Evolutionary conservation across 1,284 basidiomycete genomes (phyloP).

Genomic region (Cutaneotrichosporon daszewskae): DNA sequence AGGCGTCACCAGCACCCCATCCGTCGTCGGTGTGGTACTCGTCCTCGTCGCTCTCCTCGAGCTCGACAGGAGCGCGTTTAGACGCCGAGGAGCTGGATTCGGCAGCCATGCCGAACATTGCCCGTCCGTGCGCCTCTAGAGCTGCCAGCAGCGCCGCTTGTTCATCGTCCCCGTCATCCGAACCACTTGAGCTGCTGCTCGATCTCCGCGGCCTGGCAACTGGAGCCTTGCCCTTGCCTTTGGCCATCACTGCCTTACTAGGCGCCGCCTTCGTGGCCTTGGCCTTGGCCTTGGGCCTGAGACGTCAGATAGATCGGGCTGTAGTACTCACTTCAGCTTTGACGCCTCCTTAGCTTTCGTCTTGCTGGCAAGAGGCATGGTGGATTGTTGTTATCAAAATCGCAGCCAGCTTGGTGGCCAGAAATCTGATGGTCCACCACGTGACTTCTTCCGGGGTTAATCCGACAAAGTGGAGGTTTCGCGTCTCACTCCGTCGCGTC

Average conservation of each 20-base stretch:
- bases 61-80: conserved; percentile 14
- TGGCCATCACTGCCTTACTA: not conserved
- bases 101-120: conserved; percentile 35
- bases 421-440: no score
- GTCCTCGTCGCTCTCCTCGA: conserved; percentile 26
- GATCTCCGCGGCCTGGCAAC: not conserved
- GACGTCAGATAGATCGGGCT: no score
- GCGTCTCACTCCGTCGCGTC: no score
- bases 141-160: conserved; percentile 41
- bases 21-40: conserved; percentile 38
- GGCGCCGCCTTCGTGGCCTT: not conserved
- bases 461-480: no score
- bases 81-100: conserved; percentile 25
- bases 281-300: conserved; percentile 2
- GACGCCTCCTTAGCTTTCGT: no score
- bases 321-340: no score
- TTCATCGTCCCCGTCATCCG: conserved; percentile 11
- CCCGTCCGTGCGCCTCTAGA: conserved; percentile 41
- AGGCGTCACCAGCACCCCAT: conserved; percentile 36
- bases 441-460: no score
- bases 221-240: not conserved
- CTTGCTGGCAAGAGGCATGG: no score
- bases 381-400: no score
- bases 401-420: no score
- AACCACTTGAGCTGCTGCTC: not conserved